A percentile compares a stretch with the other conserved stretches of the same genome.
Evolutionary conservation across 2,329 filamentous ascomycete genomes (phyloP).

Genomic region (Sporothrix euskadiensis): DNA sequence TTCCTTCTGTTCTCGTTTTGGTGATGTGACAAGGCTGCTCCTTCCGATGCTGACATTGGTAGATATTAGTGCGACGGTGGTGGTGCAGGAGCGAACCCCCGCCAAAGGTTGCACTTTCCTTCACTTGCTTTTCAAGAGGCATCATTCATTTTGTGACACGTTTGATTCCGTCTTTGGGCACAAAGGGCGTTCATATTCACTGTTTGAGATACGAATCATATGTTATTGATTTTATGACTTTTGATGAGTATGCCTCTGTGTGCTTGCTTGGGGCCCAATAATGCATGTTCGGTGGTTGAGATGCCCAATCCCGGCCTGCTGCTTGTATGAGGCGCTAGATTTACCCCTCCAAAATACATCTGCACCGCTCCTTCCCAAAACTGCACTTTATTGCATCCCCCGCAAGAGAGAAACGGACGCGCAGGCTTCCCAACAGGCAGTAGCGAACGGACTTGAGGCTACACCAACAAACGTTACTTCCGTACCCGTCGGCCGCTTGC

Average conservation of each 20-base stretch:
- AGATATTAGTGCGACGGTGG: neutral
- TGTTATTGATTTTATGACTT: neutral
- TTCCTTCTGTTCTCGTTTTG: neutral
- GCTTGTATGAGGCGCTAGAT: neutral
- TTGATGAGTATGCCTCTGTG: neutral
- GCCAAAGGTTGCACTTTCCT: neutral
- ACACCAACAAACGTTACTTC: neutral
- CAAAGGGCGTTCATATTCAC: neutral
- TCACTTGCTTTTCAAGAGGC: neutral
- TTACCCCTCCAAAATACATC: neutral
- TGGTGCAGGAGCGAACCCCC: neutral
- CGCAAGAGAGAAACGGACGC: constrained; percentile 29
- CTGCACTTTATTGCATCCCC: constrained; percentile 3
- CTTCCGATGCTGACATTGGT: neutral
- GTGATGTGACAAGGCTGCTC: neutral
- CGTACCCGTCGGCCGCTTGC: neutral
- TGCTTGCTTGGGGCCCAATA: neutral
- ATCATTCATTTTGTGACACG: neutral
- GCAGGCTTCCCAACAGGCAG: constrained; percentile 1
- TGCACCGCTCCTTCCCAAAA: constrained; percentile 9
- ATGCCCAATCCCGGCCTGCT: neutral
- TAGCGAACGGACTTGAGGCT: neutral
- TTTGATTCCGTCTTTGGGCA: neutral
- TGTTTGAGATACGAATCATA: neutral
- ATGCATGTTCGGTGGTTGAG: neutral